Evolutionary conservation across 2,329 filamentous ascomycete species (phyloP).

Genomic region (Phaeosphaeriaceae sp.): DNA sequence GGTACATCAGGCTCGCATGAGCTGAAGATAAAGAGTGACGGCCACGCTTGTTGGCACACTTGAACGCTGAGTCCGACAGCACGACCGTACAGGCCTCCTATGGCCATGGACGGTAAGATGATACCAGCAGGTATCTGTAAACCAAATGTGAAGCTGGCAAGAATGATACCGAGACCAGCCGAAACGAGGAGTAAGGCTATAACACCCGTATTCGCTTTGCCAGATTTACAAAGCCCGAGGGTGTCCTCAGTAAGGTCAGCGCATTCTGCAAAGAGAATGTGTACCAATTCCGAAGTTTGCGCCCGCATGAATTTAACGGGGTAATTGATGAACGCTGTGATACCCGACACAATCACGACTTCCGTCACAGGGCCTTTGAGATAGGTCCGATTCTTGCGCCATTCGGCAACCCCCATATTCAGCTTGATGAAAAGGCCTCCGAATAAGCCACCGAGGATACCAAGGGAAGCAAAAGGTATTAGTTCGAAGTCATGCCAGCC

Average conservation of each 20-base stretch:
- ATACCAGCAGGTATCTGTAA: conserved; percentile 94
- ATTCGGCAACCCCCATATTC: conserved; percentile 85
- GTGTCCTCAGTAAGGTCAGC: conserved; percentile 80
- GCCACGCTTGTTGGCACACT: conserved; percentile 81
- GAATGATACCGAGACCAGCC: conserved; percentile 80
- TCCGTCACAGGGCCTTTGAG: conserved; percentile 75
- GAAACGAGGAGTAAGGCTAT: conserved; percentile 84
- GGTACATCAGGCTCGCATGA: conserved; percentile 84
- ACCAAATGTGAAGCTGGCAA: conserved; percentile 89
- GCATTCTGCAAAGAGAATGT: conserved; percentile 91
- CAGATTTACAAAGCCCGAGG: conserved; percentile 88
- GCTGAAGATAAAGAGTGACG: conserved; percentile 76
- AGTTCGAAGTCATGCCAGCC: conserved; percentile 96
- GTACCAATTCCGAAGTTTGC: conserved; percentile 89
- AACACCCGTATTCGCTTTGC: conserved; percentile 79
- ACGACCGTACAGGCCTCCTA: conserved; percentile 88
- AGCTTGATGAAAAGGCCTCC: conserved; percentile 93
- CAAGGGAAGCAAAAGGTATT: conserved; percentile 83
- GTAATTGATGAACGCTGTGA: conserved; percentile 91
- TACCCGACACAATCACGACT: conserved; percentile 76
- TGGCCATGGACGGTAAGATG: conserved; percentile 93
- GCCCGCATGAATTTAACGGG: conserved; percentile 96
- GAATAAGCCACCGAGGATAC: conserved; percentile 89
- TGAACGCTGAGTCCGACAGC: conserved; percentile 89
- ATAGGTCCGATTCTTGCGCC: conserved; percentile 74